A percentile compares a stretch with the other conserved stretches of the same genome.
These are phyloP conservation scores for Pleurotus giganteus DNA, from an alignment of 768 basidiomycete genomes.

Conservation along the genomic window DNA sequence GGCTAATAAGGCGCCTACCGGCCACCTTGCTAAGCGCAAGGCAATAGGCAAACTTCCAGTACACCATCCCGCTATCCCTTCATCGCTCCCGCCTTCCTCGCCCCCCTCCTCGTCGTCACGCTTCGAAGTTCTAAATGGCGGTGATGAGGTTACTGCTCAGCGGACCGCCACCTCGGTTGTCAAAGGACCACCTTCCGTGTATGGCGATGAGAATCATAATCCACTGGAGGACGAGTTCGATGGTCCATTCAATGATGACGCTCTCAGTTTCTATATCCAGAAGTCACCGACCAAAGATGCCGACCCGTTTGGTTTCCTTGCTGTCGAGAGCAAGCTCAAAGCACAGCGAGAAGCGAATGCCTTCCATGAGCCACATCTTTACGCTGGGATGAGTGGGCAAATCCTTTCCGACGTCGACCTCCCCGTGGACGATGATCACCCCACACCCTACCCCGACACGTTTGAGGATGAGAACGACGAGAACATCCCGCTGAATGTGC, in stretches of 20 bases:
- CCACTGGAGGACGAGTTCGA: background rate
- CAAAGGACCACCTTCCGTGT: background rate
- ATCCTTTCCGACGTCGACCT: conserved; percentile 1
- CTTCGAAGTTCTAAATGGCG: background rate
- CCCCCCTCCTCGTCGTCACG: conserved; percentile 4
- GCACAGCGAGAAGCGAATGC: background rate
- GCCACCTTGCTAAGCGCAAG: background rate
- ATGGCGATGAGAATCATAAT: conserved; percentile 1
- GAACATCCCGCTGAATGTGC: background rate
- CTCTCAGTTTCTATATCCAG: background rate
- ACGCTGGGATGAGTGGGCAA: background rate
- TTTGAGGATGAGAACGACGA: conserved; percentile 4
- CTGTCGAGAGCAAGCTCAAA: conserved; percentile 4
- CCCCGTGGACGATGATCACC: conserved; percentile 8
- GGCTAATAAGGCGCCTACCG: conserved; percentile 1
- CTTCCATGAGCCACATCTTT: background rate
- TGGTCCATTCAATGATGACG: background rate
- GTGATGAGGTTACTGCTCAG: background rate
- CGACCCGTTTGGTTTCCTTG: conserved; percentile 3
- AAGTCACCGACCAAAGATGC: background rate
- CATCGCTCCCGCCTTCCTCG: conserved; percentile 5
- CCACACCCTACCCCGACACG: conserved; percentile 3
- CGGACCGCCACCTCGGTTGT: background rate
- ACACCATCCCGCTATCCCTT: conserved; percentile 4
- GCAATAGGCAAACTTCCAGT: background rate